Evolutionary conservation across 345 rosid species (phyloP).

Genomic region (Atalantia buxifolia): DNA sequence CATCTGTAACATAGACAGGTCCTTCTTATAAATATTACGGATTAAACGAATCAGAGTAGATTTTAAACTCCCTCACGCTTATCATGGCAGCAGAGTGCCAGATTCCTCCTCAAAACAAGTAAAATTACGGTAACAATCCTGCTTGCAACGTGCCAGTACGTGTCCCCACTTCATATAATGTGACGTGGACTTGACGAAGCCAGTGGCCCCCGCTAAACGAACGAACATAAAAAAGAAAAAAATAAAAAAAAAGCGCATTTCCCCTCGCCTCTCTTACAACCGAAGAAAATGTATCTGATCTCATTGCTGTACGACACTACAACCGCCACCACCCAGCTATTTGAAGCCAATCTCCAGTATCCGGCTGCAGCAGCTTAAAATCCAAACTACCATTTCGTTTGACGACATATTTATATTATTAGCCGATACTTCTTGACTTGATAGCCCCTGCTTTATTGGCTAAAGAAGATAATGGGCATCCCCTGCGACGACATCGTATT

Average conservation of each 20-base stretch:
- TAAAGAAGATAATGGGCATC: constrained; percentile 39
- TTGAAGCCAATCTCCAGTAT: background rate
- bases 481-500: constrained; percentile 61
- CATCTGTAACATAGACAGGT: no score
- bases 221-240: background rate
- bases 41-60: no score
- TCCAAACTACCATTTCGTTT: background rate
- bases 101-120: background rate
- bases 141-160: background rate
- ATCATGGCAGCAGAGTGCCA: background rate
- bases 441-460: background rate
- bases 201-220: constrained; percentile 20
- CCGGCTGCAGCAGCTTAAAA: background rate
- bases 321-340: background rate
- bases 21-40: no score
- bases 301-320: background rate
- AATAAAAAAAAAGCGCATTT: background rate
- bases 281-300: background rate
- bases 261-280: background rate
- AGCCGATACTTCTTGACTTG: background rate
- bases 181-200: constrained; percentile 8
- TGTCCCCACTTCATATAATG: background rate
- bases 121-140: constrained; percentile 3
- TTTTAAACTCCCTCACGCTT: no score
- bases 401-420: background rate